These are phyloP conservation scores for Senna siamea DNA, from an alignment of 306 rosid genomes.

Conservation along the genomic window DNA sequence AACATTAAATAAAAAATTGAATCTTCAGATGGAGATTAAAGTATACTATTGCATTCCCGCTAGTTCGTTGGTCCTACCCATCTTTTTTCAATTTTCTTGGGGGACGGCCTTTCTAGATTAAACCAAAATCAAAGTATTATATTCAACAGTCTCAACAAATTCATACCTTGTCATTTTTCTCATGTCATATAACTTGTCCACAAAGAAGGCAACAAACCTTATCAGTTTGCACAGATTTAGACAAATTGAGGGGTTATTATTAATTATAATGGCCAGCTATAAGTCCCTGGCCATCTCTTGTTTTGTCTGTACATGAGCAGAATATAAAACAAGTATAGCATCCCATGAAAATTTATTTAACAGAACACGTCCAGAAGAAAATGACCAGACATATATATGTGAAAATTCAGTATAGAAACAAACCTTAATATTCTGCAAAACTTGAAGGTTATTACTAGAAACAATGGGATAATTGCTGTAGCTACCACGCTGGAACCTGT, in stretches of 20 bases:
- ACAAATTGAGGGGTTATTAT: constrained; percentile 4
- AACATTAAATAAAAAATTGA: constrained; percentile 7
- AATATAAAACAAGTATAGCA: constrained; percentile 32
- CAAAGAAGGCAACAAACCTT: constrained; percentile 26
- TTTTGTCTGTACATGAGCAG: constrained; percentile 38
- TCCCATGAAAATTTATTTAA: not conserved
- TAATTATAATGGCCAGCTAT: constrained; percentile 32
- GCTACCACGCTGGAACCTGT: constrained; percentile 94
- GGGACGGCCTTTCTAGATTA: constrained; percentile 1
- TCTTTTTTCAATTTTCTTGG: constrained; percentile 1
- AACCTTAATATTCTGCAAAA: constrained; percentile 70
- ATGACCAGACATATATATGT: not conserved
- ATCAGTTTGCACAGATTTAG: not conserved
- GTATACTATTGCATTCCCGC: not conserved
- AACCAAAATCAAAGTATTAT: constrained; percentile 25
- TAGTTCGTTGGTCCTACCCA: not conserved
- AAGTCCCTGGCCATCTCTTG: constrained; percentile 35
- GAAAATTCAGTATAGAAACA: constrained; percentile 24
- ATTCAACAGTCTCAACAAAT: constrained; percentile 12
- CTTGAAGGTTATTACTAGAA: constrained; percentile 49
- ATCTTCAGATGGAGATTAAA: constrained; percentile 9
- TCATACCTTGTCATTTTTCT: not conserved
- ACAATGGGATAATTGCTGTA: constrained; percentile 88
- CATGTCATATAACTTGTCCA: not conserved
- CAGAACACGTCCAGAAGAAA: constrained; percentile 5